Conservation (phyloP, 2,329 filamentous ascomycete species). For the Exophiala calicioides region DNA sequence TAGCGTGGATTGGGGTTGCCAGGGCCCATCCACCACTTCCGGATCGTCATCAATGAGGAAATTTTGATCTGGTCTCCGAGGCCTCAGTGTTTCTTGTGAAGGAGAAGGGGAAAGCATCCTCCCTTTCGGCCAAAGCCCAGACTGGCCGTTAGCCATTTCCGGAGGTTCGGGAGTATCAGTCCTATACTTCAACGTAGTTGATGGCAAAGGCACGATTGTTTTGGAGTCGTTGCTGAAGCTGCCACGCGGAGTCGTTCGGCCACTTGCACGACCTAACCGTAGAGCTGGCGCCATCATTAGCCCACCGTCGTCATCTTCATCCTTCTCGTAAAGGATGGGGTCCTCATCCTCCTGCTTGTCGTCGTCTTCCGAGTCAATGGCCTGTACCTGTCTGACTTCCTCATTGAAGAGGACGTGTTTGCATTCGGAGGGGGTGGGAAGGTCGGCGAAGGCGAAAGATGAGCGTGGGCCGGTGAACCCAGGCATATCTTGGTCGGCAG, state of each 20-base stretch:
- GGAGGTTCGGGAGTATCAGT: slow-evolving; percentile 70
- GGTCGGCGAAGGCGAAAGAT: slow-evolving; percentile 66
- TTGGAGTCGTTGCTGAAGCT: slow-evolving; percentile 68
- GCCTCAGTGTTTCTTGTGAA: slow-evolving; percentile 78
- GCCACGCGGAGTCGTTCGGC: slow-evolving; percentile 56
- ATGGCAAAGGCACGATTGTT: slow-evolving; percentile 83
- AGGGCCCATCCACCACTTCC: slow-evolving; percentile 50
- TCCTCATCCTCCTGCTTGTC: slow-evolving; percentile 64
- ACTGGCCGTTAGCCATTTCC: slow-evolving; percentile 34
- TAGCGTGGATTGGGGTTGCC: slow-evolving; percentile 40
- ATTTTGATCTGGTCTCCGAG: slow-evolving; percentile 65
- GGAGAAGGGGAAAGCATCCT: slow-evolving; percentile 66
- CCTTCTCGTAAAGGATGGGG: slow-evolving; percentile 43
- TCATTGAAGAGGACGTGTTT: slow-evolving; percentile 97
- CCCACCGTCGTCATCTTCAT: slow-evolving; percentile 69
- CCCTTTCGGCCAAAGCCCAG: slow-evolving; percentile 46
- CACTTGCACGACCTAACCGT: slow-evolving; percentile 52
- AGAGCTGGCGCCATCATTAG: slow-evolving; percentile 77
- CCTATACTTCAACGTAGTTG: slow-evolving; percentile 82
- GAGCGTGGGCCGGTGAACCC: slow-evolving; percentile 42
- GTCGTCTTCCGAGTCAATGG: slow-evolving; percentile 80
- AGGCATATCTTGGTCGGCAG: slow-evolving; percentile 43
- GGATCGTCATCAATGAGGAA: slow-evolving; percentile 66
- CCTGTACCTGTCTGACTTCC: slow-evolving; percentile 93
- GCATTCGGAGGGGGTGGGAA: slow-evolving; percentile 59